Evolutionary conservation across 2,329 filamentous ascomycete species (phyloP), one percentile per base, ranked within the genome.

Genomic region (Aspergillus felis): DNA sequence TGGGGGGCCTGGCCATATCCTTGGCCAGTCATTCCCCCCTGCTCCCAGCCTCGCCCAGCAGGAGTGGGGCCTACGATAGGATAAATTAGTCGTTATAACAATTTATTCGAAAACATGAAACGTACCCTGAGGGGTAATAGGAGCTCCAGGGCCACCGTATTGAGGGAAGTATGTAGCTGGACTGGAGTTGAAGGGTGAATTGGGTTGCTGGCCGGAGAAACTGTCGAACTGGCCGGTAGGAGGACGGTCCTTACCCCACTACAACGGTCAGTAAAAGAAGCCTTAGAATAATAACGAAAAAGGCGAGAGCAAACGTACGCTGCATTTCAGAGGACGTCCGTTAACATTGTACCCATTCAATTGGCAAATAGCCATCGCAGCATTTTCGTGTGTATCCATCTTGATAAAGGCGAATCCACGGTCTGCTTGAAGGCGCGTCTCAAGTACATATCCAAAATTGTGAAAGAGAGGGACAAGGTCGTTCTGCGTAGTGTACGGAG

Each of bases 191-290:
- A 75, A 96, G 56, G 79, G 80, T 54, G 84, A 85, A 65, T 83
- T 87, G 76, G 86, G 88, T 68, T 87, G 90, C 73, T 92, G 90
- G 54, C 92, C 88, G 66, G 89, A 87, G 72, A 90, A 93, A 66
- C 91, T 90, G 68, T 96, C 95, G 66, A 88, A 89, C 69, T 89
- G 83, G 65, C 87, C 84, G 68, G 86, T 92, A 28, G 94, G 91
- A 54, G 92, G 92, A 79, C 96, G 96, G 78, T 99, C 94, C 80
- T 99, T 99, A 74, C 94, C 94, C 94, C 94, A 99, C 93, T 97
- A 71, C 42, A 66, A 64, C 14, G 38, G 59, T 71, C 56, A 68
- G 66, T 58, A 50, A 62, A 53, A 49, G 61, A 51, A 64, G 65
- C 59, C 69, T 22, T 78, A 68, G 79, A 68, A 60, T 64, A 58